These are phyloP conservation scores for Anaeramoeba flamelloides DNA, from an alignment of 78 protist genomes.

Conservation along the genomic window DNA sequence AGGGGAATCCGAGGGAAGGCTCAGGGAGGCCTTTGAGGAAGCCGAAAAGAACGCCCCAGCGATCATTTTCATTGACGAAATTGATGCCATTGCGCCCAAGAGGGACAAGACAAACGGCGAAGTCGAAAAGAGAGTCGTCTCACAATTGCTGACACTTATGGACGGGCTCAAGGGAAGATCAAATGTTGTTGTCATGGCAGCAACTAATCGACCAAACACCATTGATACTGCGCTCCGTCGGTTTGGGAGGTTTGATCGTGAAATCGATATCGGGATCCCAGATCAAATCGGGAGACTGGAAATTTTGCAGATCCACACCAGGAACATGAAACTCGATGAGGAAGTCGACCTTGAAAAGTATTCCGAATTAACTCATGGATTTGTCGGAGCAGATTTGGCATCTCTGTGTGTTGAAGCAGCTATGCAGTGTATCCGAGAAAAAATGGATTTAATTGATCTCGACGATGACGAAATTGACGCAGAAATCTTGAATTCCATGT, in stretches of 20 bases:
- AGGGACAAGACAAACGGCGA: conserved; percentile 4
- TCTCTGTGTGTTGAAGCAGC: too few species aligned
- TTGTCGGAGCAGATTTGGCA: conserved; percentile 99
- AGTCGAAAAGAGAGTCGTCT: conserved; percentile 15
- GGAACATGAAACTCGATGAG: not conserved
- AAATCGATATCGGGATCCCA: conserved; percentile 7
- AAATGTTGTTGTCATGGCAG: conserved; percentile 16
- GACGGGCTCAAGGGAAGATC: conserved; percentile 1
- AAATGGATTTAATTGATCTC: conserved; percentile 85
- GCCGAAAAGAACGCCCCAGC: conserved; percentile 23
- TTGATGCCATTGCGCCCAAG: conserved; percentile 18
- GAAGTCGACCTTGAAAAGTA: conserved; percentile 14
- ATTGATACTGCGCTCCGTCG: conserved; percentile 11
- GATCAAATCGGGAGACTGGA: conserved; percentile 2
- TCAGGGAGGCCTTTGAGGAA: conserved; percentile 18
- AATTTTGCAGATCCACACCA: not conserved
- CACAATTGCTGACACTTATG: conserved; percentile 5
- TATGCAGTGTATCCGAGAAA: conserved; percentile 94
- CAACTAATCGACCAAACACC: conserved; percentile 5
- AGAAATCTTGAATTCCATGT: conserved; percentile 16
- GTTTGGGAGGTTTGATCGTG: conserved; percentile 9
- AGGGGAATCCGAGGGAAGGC: conserved; percentile 12
- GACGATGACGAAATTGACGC: conserved; percentile 2
- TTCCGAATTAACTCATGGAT: conserved; percentile 80
- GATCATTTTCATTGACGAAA: conserved; percentile 23